phyloP scores from a whole-genome alignment of 2,329 filamentous ascomycete species.

The Mycosphaerelloides madeirae region DNA sequence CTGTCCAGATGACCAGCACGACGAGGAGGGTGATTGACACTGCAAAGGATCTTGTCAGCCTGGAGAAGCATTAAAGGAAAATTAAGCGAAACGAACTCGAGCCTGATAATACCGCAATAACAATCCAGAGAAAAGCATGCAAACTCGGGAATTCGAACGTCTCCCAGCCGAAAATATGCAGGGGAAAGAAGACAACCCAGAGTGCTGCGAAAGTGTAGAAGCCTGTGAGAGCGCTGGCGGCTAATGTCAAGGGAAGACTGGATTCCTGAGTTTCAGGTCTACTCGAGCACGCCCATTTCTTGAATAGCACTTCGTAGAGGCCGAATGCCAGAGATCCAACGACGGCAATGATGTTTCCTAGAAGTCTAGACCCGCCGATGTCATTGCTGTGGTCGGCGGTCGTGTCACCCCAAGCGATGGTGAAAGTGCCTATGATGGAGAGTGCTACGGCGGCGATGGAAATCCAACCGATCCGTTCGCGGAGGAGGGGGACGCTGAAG shows the following conservation, averaged over 20 bases:
- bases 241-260: conserved; percentile 28
- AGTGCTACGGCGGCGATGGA: conserved; percentile 28
- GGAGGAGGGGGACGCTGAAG: conserved; percentile 30
- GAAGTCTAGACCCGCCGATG: conserved; percentile 25
- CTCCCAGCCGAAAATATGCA: conserved; percentile 30
- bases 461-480: conserved; percentile 26
- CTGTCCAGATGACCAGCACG: conserved; percentile 33
- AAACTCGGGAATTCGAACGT: conserved; percentile 25
- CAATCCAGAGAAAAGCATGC: conserved; percentile 26
- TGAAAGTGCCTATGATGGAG: conserved; percentile 31
- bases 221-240: conserved; percentile 29
- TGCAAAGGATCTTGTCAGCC: conserved; percentile 8
- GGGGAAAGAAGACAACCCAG: conserved; percentile 27
- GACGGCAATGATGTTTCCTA: conserved; percentile 30
- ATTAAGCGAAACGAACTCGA: conserved; percentile 22
- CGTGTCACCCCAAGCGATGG: conserved; percentile 32
- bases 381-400: conserved; percentile 20
- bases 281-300: conserved; percentile 32
- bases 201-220: conserved; percentile 29
- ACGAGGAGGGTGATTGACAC: conserved; percentile 29
- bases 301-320: conserved; percentile 33
- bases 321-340: conserved; percentile 32
- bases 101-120: conserved; percentile 27
- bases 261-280: conserved; percentile 22
- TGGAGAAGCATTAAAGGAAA: background rate